Evolutionary conservation across 2,329 filamentous ascomycete genomes (phyloP).

Genomic region (Aspergillus sp.): DNA sequence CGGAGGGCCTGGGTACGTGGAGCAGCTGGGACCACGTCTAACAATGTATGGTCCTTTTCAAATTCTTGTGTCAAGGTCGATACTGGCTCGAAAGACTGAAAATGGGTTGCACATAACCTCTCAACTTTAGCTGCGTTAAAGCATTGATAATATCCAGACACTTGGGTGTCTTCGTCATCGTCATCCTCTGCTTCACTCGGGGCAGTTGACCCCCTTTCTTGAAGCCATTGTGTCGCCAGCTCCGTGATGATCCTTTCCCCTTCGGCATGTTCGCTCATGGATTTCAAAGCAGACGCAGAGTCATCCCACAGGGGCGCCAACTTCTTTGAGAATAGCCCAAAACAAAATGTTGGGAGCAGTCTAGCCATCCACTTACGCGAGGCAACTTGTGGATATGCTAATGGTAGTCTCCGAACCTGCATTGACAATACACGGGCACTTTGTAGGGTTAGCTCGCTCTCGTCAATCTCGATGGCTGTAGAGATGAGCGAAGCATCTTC

Average conservation of each 20-base stretch:
- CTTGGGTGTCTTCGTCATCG: constrained; percentile 21
- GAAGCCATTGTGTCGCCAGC: constrained; percentile 76
- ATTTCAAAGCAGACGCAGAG: constrained; percentile 70
- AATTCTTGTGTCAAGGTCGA: constrained; percentile 65
- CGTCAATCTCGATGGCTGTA: constrained; percentile 75
- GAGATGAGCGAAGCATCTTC: constrained; percentile 46
- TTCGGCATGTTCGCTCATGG: constrained; percentile 66
- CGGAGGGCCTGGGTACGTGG: constrained; percentile 77
- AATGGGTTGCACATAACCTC: constrained; percentile 51
- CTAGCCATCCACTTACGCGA: constrained; percentile 65
- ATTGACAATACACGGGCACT: constrained; percentile 77
- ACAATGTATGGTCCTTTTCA: constrained; percentile 56
- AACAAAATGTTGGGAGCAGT: constrained; percentile 78
- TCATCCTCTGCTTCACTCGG: constrained; percentile 27
- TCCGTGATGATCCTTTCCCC: constrained; percentile 73
- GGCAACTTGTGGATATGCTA: constrained; percentile 60
- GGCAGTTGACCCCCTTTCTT: constrained; percentile 29
- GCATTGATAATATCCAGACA: constrained; percentile 70
- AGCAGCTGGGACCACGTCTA: constrained; percentile 39
- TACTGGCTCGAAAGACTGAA: constrained; percentile 54
- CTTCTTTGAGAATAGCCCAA: constrained; percentile 84
- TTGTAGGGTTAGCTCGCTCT: constrained; percentile 73
- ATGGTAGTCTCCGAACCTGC: constrained; percentile 75
- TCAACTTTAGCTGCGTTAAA: constrained; percentile 67
- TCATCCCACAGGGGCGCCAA: constrained; percentile 88